A percentile compares a stretch with the other conserved stretches of the same genome.
Conservation (phyloP, 1,284 basidiomycete genomes). For the Microstroma glucosiphilum region DNA sequence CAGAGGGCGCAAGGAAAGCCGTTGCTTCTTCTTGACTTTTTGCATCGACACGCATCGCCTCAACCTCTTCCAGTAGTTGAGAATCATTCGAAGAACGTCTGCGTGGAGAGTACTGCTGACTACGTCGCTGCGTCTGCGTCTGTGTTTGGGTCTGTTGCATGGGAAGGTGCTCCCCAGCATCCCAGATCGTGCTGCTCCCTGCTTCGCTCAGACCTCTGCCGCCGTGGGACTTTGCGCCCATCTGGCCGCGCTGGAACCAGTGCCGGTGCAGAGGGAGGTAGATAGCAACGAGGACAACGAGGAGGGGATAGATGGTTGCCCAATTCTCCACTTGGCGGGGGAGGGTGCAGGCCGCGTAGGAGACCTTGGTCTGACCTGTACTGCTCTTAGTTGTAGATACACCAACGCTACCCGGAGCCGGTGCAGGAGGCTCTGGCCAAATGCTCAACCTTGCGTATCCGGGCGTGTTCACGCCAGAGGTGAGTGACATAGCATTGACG, state of each 20-base stretch:
- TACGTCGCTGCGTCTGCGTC: neutral
- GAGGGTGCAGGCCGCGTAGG: neutral
- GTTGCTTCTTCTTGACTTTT: neutral
- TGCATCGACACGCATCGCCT: neutral
- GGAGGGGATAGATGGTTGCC: neutral
- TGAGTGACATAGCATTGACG: conserved; percentile 1
- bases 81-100: neutral
- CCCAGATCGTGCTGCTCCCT: neutral
- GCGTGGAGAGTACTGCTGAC: neutral
- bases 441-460: neutral
- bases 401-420: neutral
- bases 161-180: neutral
- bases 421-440: neutral
- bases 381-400: neutral
- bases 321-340: neutral
- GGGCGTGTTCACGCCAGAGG: neutral
- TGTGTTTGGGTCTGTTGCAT: neutral
- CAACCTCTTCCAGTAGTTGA: neutral
- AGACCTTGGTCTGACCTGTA: neutral
- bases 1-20: neutral
- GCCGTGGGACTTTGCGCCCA: neutral
- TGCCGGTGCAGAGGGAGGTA: neutral
- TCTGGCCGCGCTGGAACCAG: neutral
- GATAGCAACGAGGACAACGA: neutral
- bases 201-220: neutral